phyloP scores from a whole-genome alignment of 2,329 filamentous ascomycete genomes.

The Curvularia sp. region DNA sequence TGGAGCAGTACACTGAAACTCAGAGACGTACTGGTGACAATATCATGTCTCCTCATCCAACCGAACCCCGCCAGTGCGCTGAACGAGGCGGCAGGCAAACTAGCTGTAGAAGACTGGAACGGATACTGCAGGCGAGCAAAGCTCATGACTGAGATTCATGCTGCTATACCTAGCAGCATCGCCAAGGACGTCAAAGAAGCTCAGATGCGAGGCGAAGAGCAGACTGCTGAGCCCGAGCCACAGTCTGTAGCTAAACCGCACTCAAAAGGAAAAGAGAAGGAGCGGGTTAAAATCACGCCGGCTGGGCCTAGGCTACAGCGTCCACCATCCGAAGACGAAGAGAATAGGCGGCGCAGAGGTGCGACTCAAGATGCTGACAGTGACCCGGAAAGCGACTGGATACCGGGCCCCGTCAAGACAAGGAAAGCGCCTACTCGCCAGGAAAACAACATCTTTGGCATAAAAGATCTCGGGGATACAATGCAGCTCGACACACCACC shows the following conservation, averaged over 20 bases:
- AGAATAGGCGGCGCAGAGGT: constrained; percentile 36
- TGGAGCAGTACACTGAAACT: constrained; percentile 66
- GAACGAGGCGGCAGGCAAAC: constrained; percentile 66
- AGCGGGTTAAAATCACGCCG: constrained; percentile 28
- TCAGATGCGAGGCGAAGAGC: constrained; percentile 63
- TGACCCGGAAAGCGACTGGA: constrained; percentile 49
- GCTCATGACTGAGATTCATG: constrained; percentile 69
- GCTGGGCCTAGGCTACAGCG: constrained; percentile 30
- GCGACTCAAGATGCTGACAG: constrained; percentile 37
- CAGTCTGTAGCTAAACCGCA: constrained; percentile 25
- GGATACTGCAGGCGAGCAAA: constrained; percentile 64
- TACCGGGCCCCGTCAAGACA: constrained; percentile 39
- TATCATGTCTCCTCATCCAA: constrained; percentile 68
- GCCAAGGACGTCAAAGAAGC: constrained; percentile 59
- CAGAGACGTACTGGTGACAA: constrained; percentile 65
- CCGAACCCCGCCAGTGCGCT: constrained; percentile 70
- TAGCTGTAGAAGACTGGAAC: constrained; percentile 65
- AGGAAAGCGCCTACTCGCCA: constrained; percentile 22
- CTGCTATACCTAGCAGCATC: constrained; percentile 59
- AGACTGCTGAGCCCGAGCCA: constrained; percentile 14
- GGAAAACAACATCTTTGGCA: constrained; percentile 43
- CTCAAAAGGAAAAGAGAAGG: constrained; percentile 36
- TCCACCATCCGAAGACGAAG: constrained; percentile 38
- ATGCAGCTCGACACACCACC: constrained; percentile 35
- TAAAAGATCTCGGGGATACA: constrained; percentile 35